Evolutionary conservation across 495 filamentous ascomycete genomes (phyloP), one percentile per base, ranked within the genome.

Genomic region (Podospora bellae-mahoneyi): DNA sequence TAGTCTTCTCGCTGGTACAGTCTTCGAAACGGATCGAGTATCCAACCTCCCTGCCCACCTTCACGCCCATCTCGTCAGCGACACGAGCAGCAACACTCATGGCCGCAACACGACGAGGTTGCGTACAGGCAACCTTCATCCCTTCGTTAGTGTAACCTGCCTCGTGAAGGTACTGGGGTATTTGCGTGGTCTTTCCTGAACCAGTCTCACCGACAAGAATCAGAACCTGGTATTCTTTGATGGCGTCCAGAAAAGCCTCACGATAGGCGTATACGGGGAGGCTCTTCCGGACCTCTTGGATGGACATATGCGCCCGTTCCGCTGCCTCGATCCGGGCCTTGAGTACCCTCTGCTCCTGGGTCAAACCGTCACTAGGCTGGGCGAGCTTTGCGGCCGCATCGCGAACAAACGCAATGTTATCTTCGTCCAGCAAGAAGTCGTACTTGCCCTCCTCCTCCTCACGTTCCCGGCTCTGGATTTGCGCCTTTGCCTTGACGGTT

Each of bases 21-120:
- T 99, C 93, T 73, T 99, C 95, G 74, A 98, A 99, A 65, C 95
- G 90, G 71, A 99, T 97, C 2, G 91, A 89, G 77, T 99, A 99
- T 44, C 95, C 95, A 39, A 97, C 94, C 74, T 97, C 92, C 71
- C 93, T 92, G 1, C 95, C 95, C 19, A 98, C 77, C 77, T 91
- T 94, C 44, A 92, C 90, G 4, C 93, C 92, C 86, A 96, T 91
- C 74, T 99, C 95, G 64, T 99, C 94, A 0, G 95, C 91, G 10
- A 99, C 95, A 79, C 95, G 92, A 23, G 91, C 88, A 5, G 95
- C 95, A 44, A 99, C 95, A 72, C 90, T 94, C 91, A 97, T 97
- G 23, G 95, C 94, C 54, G 95, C 95, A 10, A 99, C 95, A 81
- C 95, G 88, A 67, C 95, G 89, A n/a, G 95, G 95, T 76, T 99